phyloP scores from a whole-genome alignment of 176 grass and related monocot species.

The Lolium rigidum region DNA sequence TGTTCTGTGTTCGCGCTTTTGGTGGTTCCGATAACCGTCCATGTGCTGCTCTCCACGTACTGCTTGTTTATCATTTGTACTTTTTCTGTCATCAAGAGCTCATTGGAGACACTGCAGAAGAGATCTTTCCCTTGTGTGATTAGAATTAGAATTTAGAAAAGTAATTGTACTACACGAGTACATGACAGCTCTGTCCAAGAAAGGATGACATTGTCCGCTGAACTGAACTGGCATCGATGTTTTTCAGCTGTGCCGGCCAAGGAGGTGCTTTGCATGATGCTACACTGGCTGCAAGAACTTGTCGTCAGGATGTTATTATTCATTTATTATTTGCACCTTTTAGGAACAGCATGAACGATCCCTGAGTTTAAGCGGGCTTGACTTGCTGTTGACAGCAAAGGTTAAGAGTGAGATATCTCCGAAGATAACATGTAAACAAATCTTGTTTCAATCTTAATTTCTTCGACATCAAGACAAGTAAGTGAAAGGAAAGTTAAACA shows the following conservation, averaged over 20 bases:
- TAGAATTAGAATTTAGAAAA: not conserved
- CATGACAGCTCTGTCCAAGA: not conserved
- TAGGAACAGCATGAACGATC: not conserved
- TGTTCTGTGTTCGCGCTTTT: conserved; percentile 14
- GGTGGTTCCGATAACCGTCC: conserved; percentile 45
- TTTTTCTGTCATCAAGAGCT: conserved; percentile 14
- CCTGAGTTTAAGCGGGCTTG: no score
- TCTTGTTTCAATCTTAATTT: no score
- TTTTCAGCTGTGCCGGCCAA: not conserved
- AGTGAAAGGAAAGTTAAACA: no score
- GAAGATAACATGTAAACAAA: no score
- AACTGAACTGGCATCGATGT: not conserved
- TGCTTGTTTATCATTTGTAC: conserved; percentile 29
- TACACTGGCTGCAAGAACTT: not conserved
- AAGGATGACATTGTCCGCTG: not conserved
- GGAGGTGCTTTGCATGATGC: conserved; percentile 13
- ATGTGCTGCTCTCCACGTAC: conserved; percentile 45
- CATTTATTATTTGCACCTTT: not conserved
- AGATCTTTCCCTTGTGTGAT: not conserved
- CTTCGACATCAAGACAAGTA: no score
- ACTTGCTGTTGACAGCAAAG: no score
- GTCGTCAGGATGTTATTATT: not conserved
- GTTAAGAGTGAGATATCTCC: no score
- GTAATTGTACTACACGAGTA: not conserved
- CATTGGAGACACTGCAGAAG: not conserved